Percentiles rank a stretch among this genome's conserved stretches.
These are phyloP conservation scores for Apiospora malaysiana DNA, from an alignment of 2,329 filamentous ascomycete species.

Conservation along the genomic window DNA sequence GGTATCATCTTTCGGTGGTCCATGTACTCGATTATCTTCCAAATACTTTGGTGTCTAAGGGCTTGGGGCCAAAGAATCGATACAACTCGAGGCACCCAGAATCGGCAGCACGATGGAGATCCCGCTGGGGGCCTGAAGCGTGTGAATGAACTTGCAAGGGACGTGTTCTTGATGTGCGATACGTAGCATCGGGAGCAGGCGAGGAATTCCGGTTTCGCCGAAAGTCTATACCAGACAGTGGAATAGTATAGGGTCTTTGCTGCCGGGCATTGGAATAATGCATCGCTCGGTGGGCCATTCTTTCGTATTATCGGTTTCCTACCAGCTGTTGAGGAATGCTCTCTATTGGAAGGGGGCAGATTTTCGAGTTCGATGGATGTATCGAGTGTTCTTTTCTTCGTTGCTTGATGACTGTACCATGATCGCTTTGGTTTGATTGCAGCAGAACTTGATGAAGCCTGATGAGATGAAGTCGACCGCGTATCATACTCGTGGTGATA, in stretches of 20 bases:
- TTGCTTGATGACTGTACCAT: neutral
- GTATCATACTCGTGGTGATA: too few species aligned
- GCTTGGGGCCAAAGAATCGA: conserved; percentile 17
- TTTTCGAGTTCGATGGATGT: neutral
- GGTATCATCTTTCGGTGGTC: neutral
- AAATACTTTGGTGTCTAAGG: neutral
- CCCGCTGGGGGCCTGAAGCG: conserved; percentile 18
- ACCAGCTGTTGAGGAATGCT: neutral
- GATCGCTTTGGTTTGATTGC: neutral
- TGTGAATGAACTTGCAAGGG: neutral
- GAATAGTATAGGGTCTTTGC: conserved; percentile 9
- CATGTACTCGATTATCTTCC: neutral
- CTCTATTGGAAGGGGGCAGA: neutral
- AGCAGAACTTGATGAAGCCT: neutral
- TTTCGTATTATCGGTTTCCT: neutral
- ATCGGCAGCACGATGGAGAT: conserved; percentile 19
- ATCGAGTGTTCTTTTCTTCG: neutral
- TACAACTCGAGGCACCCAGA: conserved; percentile 21
- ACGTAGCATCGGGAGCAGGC: conserved; percentile 22
- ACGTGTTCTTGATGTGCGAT: neutral
- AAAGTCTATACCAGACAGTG: conserved; percentile 21
- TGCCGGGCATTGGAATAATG: conserved; percentile 1
- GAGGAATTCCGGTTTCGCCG: conserved; percentile 4
- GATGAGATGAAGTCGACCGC: too few species aligned
- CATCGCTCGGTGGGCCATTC: neutral